Base-by-base conservation (phyloP, 176 grass and related monocot genomes). In the Elaeis guineensis region DNA sequence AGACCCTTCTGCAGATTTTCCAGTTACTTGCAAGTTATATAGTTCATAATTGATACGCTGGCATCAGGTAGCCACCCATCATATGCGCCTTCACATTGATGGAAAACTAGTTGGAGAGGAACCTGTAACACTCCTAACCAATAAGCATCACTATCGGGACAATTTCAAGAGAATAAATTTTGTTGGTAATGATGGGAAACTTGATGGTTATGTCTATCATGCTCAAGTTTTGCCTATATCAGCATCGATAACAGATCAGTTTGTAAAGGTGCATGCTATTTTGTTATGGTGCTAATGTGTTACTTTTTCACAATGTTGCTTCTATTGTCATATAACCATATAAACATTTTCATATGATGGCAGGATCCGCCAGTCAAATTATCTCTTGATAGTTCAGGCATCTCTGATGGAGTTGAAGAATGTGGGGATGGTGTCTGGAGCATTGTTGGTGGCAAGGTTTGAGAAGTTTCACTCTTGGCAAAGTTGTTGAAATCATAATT, bases 401-500 rank as follows among this genome's bases (percentile, higher is more conserved):
- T 77, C n/a, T 85, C 64, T 19, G 93, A 97, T 70, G 87, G 93
- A 71, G 70, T 97, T 20, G 87, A 92, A 65, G 83, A 82, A 67
- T 76, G 78, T 68, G 76, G 78, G 63, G 93, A 92, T 17, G 93
- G 87, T 24, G 78, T 85, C 55, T 97, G 93, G 93, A 85, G 28
- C 74, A 85, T 97, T 71, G 93, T 97, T n/a, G 87, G 93, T 54
- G 87, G 93, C 17, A 97, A 97, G 84, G 93, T 97, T 63, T 75
- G 67, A 44, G 25, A 58, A 39, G 75, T 64, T 52, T 19, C 22
- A 21, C 12, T 66, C 53, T 35, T 49, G 39, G 12, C 5, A 49
- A 22, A 63, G 16, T 19, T 56, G 23, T 49, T 30, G 28, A 30
- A 30, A 30, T 30, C 28, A 30, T 30, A 6, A 5, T 5, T 30